phyloP scores from a whole-genome alignment of 2,329 filamentous ascomycete species.

The Alternaria triticina region DNA sequence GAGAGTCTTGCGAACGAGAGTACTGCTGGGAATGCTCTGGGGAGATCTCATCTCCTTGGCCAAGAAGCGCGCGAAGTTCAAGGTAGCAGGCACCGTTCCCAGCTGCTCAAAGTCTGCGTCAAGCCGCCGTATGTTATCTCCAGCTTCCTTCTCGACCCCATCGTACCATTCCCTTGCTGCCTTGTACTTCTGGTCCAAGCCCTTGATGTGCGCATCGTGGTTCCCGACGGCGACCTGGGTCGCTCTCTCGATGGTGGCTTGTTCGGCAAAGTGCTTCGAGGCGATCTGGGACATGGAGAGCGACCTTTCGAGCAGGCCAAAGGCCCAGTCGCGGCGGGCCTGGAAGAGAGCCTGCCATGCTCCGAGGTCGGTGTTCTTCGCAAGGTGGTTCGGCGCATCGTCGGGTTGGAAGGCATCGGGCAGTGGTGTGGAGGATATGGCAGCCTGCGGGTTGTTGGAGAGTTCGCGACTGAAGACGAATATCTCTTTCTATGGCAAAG shows the following conservation, averaged over 20 bases:
- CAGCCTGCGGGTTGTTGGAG: conserved; percentile 53
- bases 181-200: conserved; percentile 73
- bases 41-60: conserved; percentile 41
- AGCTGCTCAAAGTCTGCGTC: conserved; percentile 72
- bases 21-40: conserved; percentile 28
- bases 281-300: conserved; percentile 67
- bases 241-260: conserved; percentile 77
- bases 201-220: conserved; percentile 75
- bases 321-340: conserved; percentile 79
- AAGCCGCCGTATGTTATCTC: conserved; percentile 68
- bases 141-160: conserved; percentile 71
- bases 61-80: conserved; percentile 65
- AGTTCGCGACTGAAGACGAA: conserved; percentile 85
- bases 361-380: conserved; percentile 77
- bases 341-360: conserved; percentile 91
- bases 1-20: conserved; percentile 37
- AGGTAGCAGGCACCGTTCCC: conserved; percentile 67
- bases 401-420: conserved; percentile 65
- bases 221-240: conserved; percentile 87
- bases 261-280: conserved; percentile 72
- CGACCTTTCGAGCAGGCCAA: conserved; percentile 72
- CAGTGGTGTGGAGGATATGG: conserved; percentile 60
- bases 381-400: conserved; percentile 77
- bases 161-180: conserved; percentile 74
- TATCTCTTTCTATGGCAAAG: conserved; percentile 73